A percentile compares a stretch with the other conserved stretches of the same genome.
phyloP scores from a whole-genome alignment of 2,329 filamentous ascomycete genomes.

The Didymella keratinophila region DNA sequence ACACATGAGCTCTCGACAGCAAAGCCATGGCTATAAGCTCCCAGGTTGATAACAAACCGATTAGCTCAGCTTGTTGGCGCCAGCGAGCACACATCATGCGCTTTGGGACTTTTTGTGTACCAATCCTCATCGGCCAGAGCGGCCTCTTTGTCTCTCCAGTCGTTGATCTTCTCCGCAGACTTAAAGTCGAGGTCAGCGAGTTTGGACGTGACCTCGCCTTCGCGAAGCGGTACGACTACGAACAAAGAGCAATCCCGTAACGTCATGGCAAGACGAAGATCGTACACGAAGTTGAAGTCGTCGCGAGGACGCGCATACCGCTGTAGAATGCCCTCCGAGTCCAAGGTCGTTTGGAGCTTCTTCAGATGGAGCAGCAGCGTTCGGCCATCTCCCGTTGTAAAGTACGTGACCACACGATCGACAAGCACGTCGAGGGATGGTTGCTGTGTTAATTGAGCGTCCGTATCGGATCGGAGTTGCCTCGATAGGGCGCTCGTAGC shows the following conservation, averaged over 20 bases:
- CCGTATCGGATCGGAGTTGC: neutral
- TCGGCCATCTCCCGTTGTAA: slow-evolving; percentile 45
- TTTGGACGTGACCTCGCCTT: slow-evolving; percentile 48
- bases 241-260: slow-evolving; percentile 58
- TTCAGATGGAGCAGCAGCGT: slow-evolving; percentile 49
- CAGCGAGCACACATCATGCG: slow-evolving; percentile 14
- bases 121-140: slow-evolving; percentile 50
- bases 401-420: slow-evolving; percentile 31
- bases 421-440: slow-evolving; percentile 12
- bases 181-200: slow-evolving; percentile 59
- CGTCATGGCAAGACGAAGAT: slow-evolving; percentile 55
- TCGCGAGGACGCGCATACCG: slow-evolving; percentile 13
- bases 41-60: neutral
- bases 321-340: slow-evolving; percentile 44
- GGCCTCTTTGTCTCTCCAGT: slow-evolving; percentile 54
- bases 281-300: slow-evolving; percentile 24
- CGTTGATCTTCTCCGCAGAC: slow-evolving; percentile 49
- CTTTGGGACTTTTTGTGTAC: slow-evolving; percentile 39
- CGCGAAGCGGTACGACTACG: slow-evolving; percentile 35
- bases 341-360: slow-evolving; percentile 49
- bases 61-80: neutral
- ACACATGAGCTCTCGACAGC: neutral
- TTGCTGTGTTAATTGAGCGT: neutral
- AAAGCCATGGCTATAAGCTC: neutral
- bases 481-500: slow-evolving; percentile 20